Evolutionary conservation across 73 alveolate species (phyloP).

Genomic region (Symbiodinium pilosum): DNA sequence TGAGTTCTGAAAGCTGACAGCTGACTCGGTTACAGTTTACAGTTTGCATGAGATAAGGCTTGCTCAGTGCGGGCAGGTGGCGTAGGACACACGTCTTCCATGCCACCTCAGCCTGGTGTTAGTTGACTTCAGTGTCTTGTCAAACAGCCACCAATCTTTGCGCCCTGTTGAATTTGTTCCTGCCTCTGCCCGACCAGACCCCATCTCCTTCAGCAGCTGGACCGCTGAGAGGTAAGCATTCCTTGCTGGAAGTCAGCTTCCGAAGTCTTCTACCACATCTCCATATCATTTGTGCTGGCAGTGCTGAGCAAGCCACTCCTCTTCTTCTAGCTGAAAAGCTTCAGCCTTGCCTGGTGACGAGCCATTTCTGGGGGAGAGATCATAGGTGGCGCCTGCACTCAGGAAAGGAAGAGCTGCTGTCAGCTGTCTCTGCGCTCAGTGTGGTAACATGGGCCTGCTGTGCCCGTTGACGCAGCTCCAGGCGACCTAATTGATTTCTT

Average conservation of each 20-base stretch:
- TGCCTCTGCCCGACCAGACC: slow-evolving; percentile 76
- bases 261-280: too few species aligned
- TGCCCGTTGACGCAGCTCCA: not conserved
- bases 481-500: not conserved
- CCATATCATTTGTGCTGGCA: too few species aligned
- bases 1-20: too few species aligned
- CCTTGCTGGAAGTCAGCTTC: too few species aligned
- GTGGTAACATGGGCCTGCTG: too few species aligned
- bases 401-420: not conserved
- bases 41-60: too few species aligned
- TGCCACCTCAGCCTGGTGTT: slow-evolving; percentile 41
- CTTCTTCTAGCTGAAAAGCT: slow-evolving; percentile 56
- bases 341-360: not conserved
- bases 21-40: too few species aligned
- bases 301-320: slow-evolving; percentile 22
- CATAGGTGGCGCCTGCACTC: not conserved
- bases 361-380: not conserved
- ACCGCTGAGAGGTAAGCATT: slow-evolving; percentile 72
- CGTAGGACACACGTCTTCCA: slow-evolving; percentile 88
- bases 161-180: too few species aligned
- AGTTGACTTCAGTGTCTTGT: too few species aligned
- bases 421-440: too few species aligned
- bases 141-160: too few species aligned
- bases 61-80: not conserved
- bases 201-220: slow-evolving; percentile 76